These are phyloP conservation scores for Hygrocybe punicea DNA, from an alignment of 768 basidiomycete species.

Conservation along the genomic window DNA sequence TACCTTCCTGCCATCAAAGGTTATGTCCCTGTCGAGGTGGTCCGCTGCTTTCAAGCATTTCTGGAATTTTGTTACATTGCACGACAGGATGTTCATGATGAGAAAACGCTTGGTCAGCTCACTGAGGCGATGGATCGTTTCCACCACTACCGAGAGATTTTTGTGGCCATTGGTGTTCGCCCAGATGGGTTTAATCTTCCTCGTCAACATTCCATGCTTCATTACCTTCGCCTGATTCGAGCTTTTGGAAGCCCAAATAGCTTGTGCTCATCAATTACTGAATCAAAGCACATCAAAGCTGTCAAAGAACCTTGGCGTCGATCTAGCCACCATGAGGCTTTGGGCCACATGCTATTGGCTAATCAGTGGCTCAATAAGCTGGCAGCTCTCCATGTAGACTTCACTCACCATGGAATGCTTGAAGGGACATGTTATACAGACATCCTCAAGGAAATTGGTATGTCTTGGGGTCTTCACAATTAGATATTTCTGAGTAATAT, in stretches of 20 bases:
- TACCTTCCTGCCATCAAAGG: conserved; percentile 32
- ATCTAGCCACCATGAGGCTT: conserved; percentile 29
- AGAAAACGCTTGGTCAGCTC: conserved; percentile 8
- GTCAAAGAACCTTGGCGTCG: conserved; percentile 37
- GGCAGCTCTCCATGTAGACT: conserved; percentile 13
- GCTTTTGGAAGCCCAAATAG: conserved; percentile 28
- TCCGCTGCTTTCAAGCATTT: conserved; percentile 22
- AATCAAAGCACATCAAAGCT: conserved; percentile 33
- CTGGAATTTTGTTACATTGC: conserved; percentile 32
- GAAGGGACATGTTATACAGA: not conserved
- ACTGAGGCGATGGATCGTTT: conserved; percentile 21
- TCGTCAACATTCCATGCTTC: conserved; percentile 11
- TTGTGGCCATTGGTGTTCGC: conserved; percentile 16
- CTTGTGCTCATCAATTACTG: conserved; percentile 33
- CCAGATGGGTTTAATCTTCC: not conserved
- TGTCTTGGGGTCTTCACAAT: not conserved
- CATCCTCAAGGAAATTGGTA: not conserved
- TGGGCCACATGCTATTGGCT: conserved; percentile 37
- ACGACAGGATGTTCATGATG: conserved; percentile 19
- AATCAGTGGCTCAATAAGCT: conserved; percentile 34
- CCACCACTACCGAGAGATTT: conserved; percentile 28
- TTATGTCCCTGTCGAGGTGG: conserved; percentile 28
- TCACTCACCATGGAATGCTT: conserved; percentile 16
- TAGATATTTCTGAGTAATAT: not conserved
- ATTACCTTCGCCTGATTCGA: conserved; percentile 15